Conservation (phyloP, 2,329 filamentous ascomycete genomes). For the Phaeosphaeriaceae sp. region DNA sequence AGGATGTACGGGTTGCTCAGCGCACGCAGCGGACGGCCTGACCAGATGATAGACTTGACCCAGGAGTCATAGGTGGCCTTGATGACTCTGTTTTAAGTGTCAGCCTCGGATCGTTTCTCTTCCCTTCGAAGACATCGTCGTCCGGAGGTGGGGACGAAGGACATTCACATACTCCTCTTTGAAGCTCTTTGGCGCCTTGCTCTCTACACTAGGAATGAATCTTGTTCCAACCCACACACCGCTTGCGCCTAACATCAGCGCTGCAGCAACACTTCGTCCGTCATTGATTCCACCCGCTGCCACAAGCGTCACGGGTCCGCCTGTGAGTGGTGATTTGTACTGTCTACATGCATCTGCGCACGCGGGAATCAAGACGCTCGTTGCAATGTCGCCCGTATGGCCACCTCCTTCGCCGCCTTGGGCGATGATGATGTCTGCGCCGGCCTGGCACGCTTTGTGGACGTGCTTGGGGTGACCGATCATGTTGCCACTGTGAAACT, state of each 20-base stretch:
- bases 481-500: constrained; percentile 12
- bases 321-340: constrained; percentile 32
- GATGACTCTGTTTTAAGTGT: constrained; percentile 16
- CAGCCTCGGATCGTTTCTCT: not conserved
- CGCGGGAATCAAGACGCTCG: constrained; percentile 35
- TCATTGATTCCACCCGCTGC: constrained; percentile 37
- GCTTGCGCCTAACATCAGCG: constrained; percentile 34
- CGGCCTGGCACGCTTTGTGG: constrained; percentile 36
- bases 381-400: constrained; percentile 40
- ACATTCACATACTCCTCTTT: constrained; percentile 22
- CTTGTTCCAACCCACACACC: constrained; percentile 40
- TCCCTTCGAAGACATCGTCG: not conserved
- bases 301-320: constrained; percentile 26
- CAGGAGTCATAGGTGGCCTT: constrained; percentile 29
- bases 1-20: constrained; percentile 30
- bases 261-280: constrained; percentile 31
- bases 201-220: constrained; percentile 30
- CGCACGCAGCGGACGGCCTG: constrained; percentile 32
- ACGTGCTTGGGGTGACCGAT: constrained; percentile 39
- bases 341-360: constrained; percentile 34
- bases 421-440: constrained; percentile 36
- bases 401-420: constrained; percentile 41
- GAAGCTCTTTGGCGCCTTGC: constrained; percentile 21
- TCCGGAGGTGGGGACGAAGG: not conserved
- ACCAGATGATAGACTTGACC: constrained; percentile 30